Conservation (phyloP, 345 rosid species). For the Corchorus olitorius region DNA sequence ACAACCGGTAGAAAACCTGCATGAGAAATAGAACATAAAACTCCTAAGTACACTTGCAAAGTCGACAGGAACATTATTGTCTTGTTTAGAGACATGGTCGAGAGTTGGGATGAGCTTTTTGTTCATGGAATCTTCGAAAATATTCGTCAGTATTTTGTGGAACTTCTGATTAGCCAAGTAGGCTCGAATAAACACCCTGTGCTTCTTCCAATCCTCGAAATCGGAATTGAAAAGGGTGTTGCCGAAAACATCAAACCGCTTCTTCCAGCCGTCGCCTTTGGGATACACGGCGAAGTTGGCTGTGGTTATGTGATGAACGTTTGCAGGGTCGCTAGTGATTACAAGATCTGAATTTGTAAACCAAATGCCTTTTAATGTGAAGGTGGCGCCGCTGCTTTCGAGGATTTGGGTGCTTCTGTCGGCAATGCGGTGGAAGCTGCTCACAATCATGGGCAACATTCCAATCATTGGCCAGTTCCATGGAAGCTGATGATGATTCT, state of each 20-base stretch:
- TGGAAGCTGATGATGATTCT: no score
- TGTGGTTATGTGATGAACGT: conserved; percentile 13
- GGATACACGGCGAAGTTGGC: conserved; percentile 21
- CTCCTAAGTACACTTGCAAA: conserved; percentile 18
- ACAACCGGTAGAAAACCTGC: background rate
- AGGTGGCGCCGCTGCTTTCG: background rate
- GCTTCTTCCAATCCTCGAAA: background rate
- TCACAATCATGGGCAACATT: background rate
- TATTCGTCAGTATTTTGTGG: background rate
- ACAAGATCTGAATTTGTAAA: conserved; percentile 9
- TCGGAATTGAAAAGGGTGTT: background rate
- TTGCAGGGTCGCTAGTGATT: conserved; percentile 21
- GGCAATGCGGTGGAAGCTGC: background rate
- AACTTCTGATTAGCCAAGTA: background rate
- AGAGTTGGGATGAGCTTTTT: conserved; percentile 25
- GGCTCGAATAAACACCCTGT: background rate
- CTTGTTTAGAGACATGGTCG: conserved; percentile 1
- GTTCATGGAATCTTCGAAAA: background rate
- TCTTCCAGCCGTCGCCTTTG: conserved; percentile 16
- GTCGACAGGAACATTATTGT: background rate
- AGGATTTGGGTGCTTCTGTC: background rate
- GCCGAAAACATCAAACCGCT: conserved; percentile 10
- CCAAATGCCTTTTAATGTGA: background rate
- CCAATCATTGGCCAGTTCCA: conserved; percentile 18
- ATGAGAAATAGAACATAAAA: background rate